Conservation (phyloP, 228 moss, liverwort and hornwort genomes). For the Sphagnum magellanicum region DNA sequence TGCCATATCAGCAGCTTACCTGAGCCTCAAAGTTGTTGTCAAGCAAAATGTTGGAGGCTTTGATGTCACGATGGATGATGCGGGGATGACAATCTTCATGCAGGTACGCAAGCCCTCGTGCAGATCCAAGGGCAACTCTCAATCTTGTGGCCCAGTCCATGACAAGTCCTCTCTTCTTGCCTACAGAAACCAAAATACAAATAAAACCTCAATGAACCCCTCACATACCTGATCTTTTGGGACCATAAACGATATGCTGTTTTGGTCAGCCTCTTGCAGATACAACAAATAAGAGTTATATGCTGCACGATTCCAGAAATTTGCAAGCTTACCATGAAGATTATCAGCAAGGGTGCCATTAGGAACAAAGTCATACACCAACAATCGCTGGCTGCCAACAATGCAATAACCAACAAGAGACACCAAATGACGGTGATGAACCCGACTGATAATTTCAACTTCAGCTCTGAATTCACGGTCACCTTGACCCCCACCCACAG, state of each 20-base stretch:
- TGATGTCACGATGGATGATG: conserved; percentile 45
- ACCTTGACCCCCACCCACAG: conserved; percentile 51
- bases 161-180: too few species aligned
- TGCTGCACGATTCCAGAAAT: too few species aligned
- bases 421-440: conserved; percentile 50
- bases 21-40: conserved; percentile 39
- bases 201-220: too few species aligned
- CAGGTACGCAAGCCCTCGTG: conserved; percentile 40
- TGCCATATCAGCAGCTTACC: conserved; percentile 6
- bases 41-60: conserved; percentile 42
- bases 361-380: conserved; percentile 89
- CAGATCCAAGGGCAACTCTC: conserved; percentile 35
- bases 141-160: conserved; percentile 24
- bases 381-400: conserved; percentile 65
- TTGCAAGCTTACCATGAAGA: conserved; percentile 26
- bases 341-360: conserved; percentile 87
- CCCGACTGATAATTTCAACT: conserved; percentile 49
- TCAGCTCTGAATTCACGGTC: conserved; percentile 56
- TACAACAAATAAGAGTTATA: too few species aligned
- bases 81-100: conserved; percentile 45
- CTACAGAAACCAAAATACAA: too few species aligned
- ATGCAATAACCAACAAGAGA: conserved; percentile 56
- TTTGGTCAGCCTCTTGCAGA: neutral
- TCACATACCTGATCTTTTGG: too few species aligned
- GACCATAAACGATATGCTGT: too few species aligned